These are phyloP conservation scores for Trichosanthes cucumerina DNA, from an alignment of 306 rosid genomes.

Conservation along the genomic window DNA sequence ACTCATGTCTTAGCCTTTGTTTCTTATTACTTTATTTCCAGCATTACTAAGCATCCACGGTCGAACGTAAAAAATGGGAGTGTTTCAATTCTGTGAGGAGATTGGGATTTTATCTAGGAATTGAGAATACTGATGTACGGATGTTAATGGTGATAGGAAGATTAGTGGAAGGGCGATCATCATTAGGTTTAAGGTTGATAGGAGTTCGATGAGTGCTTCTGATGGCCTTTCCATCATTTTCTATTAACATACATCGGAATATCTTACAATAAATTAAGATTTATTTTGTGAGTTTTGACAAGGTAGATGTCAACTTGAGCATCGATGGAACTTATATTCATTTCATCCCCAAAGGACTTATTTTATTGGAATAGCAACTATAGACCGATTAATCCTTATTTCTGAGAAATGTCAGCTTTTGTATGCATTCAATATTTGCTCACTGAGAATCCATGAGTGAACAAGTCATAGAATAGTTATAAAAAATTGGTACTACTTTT, in stretches of 20 bases:
- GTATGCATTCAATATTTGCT: too few relatives aligned
- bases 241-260: not conserved
- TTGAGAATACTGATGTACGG: not conserved
- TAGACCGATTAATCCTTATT: not conserved
- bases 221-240: not conserved
- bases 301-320: not conserved
- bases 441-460: not conserved
- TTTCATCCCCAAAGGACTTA: not conserved
- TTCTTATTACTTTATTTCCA: not conserved
- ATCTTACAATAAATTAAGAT: not conserved
- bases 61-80: not conserved
- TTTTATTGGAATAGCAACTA: not conserved
- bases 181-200: not conserved
- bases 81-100: not conserved
- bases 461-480: not conserved
- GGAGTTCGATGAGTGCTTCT: not conserved
- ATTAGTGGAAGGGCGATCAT: not conserved
- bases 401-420: not conserved
- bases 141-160: not conserved
- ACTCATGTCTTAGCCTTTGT: constrained; percentile 10
- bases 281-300: not conserved
- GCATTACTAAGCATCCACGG: not conserved
- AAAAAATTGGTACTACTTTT: not conserved
- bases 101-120: not conserved
- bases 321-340: not conserved